Conservation (phyloP, 208 protist genomes). For the Vickermania ingenoplastis region DNA sequence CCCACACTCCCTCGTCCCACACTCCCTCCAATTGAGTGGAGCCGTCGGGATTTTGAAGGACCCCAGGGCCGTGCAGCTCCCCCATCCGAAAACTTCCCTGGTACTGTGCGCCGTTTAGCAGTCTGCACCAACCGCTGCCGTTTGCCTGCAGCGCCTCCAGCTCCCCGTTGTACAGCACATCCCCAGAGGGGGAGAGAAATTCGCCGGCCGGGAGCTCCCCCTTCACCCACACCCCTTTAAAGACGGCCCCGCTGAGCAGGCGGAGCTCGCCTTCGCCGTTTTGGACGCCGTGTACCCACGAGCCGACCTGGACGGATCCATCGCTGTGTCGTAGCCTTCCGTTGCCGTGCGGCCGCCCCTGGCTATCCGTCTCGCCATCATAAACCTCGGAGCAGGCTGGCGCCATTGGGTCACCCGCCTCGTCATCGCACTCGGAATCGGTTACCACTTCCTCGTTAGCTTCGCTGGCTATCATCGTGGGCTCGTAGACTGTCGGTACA, state of each 20-base stretch:
- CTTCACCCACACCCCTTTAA: neutral
- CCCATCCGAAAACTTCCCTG: neutral
- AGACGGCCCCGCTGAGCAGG: neutral
- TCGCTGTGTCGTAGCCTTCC: neutral
- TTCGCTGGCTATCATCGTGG: neutral
- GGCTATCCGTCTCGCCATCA: neutral
- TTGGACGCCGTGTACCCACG: neutral
- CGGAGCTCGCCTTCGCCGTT: neutral
- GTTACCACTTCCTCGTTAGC: too few species aligned
- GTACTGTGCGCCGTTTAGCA: neutral
- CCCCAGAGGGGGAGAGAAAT: neutral
- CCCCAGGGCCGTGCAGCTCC: neutral
- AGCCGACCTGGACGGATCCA: neutral
- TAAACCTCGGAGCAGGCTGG: too few species aligned
- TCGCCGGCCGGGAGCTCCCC: neutral
- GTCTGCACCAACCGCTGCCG: neutral
- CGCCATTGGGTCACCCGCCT: too few species aligned
- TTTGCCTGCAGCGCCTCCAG: neutral
- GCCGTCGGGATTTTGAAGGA: neutral
- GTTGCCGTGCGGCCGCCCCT: neutral
- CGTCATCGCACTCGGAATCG: too few species aligned
- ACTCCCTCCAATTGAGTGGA: neutral
- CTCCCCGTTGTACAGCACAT: neutral
- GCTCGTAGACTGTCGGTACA: neutral
- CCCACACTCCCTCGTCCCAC: neutral